These are phyloP conservation scores for Eucalyptus tenuipes DNA, from an alignment of 345 rosid species.

Conservation along the genomic window DNA sequence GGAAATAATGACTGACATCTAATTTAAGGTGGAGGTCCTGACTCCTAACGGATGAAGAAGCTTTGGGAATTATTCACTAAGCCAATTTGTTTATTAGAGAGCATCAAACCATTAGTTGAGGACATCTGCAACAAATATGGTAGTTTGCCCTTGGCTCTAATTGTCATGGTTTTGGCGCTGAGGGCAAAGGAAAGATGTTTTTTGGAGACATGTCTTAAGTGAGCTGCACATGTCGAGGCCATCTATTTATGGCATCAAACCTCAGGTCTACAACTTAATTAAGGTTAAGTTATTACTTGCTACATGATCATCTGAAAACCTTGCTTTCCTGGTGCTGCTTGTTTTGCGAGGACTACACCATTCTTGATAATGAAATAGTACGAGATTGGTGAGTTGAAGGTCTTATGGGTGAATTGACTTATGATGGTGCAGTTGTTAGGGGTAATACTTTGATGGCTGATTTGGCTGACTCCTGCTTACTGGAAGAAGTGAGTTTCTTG, in stretches of 20 bases:
- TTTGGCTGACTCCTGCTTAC: not conserved
- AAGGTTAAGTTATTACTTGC: not conserved
- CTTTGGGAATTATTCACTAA: not conserved
- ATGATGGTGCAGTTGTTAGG: not conserved
- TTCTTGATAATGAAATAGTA: not conserved
- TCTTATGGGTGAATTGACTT: not conserved
- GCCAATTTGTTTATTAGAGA: not conserved
- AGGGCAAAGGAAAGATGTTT: not conserved
- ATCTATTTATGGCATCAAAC: not conserved
- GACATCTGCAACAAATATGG: not conserved
- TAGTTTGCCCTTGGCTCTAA: not conserved
- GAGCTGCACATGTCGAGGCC: not conserved
- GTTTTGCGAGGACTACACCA: not conserved
- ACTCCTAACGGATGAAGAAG: not conserved
- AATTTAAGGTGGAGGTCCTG: not conserved
- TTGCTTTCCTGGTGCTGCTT: not conserved
- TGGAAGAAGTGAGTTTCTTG: not conserved
- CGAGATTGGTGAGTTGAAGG: not conserved
- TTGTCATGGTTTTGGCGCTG: not conserved
- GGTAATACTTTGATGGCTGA: not conserved
- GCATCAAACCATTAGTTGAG: not conserved
- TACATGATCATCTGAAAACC: not conserved
- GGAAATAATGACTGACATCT: not conserved
- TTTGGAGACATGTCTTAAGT: not conserved
- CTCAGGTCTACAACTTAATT: not conserved